A percentile compares a stretch with the other conserved stretches of the same genome.
phyloP scores from a whole-genome alignment of 108 stramenopile genomes.

The Cyclotella cryptica region DNA sequence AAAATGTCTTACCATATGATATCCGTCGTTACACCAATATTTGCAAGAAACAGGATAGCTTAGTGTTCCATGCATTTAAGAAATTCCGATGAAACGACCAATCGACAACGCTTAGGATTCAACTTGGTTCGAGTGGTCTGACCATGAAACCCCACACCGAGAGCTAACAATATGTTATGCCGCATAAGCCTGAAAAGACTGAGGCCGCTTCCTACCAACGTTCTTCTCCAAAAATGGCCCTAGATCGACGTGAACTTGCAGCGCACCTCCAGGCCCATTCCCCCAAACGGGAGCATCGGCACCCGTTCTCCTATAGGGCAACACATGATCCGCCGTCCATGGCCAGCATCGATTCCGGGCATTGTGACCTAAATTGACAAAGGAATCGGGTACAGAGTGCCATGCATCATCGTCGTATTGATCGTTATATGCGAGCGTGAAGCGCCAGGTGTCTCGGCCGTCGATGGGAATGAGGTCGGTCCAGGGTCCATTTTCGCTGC shows the following conservation, averaged over 20 bases:
- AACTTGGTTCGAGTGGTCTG: background rate
- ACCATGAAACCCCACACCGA: background rate
- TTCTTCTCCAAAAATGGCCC: conserved; percentile 15
- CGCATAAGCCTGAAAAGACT: conserved; percentile 21
- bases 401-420: conserved; percentile 16
- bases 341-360: conserved; percentile 37
- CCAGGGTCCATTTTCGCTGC: conserved; percentile 35
- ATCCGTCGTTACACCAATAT: too few species aligned
- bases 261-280: conserved; percentile 22
- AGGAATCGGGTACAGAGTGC: conserved; percentile 22
- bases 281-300: conserved; percentile 28
- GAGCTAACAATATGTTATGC: background rate
- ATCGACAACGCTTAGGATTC: background rate
- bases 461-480: conserved; percentile 34
- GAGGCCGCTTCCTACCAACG: conserved; percentile 9
- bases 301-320: conserved; percentile 25
- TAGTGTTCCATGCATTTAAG: too few species aligned
- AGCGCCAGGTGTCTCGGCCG: conserved; percentile 38
- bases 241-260: conserved; percentile 1
- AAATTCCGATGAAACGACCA: background rate
- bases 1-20: too few species aligned
- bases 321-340: conserved; percentile 24
- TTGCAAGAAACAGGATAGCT: too few species aligned
- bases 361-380: conserved; percentile 27
- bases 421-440: conserved; percentile 24